These are phyloP conservation scores for Rhytidiadelphus loreus DNA, from an alignment of 225 moss, liverwort and hornwort genomes.

Conservation along the genomic window DNA sequence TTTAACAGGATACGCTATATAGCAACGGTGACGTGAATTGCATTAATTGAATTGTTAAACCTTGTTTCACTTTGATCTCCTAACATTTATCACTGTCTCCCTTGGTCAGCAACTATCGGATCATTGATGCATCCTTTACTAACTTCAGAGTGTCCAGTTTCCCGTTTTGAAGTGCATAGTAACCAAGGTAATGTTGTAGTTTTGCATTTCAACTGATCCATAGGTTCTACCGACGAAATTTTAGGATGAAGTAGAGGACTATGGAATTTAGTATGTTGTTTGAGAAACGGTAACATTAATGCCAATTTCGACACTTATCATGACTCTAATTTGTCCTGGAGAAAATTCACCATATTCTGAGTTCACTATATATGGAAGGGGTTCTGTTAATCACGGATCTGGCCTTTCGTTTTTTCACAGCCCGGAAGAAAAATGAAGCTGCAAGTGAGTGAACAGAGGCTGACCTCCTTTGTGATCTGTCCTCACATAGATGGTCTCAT, in stretches of 20 bases:
- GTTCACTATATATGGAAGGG: background rate
- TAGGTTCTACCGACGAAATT: background rate
- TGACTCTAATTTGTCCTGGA: background rate
- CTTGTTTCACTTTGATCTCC: background rate
- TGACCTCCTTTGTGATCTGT: background rate
- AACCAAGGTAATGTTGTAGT: background rate
- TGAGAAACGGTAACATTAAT: background rate
- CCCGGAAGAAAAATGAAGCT: background rate
- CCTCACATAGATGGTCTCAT: background rate
- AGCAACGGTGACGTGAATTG: background rate
- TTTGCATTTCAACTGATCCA: background rate
- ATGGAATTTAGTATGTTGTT: background rate
- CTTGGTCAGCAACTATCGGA: background rate
- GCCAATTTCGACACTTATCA: background rate
- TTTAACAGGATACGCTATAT: background rate
- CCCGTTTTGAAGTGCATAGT: background rate
- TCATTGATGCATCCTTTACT: background rate
- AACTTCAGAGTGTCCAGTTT: background rate
- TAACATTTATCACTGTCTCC: background rate
- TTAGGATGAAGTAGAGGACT: background rate
- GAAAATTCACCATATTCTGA: background rate
- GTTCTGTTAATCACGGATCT: background rate
- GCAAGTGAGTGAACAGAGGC: background rate
- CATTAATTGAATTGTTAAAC: background rate
- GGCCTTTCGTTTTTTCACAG: background rate